phyloP scores from a whole-genome alignment of 1,284 basidiomycete genomes.

The Agroathelia rolfsii region DNA sequence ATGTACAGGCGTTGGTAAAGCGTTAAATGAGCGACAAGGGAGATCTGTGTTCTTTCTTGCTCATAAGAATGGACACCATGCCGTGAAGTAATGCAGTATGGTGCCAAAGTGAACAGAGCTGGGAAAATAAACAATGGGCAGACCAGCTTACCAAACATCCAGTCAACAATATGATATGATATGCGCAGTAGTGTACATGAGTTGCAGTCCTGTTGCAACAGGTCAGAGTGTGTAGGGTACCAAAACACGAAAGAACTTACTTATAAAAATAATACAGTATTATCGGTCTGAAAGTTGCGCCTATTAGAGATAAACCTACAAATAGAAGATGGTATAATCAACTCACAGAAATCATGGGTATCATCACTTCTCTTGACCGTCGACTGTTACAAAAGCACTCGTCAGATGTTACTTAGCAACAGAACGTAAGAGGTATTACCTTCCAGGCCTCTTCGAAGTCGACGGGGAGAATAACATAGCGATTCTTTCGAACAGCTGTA shows the following conservation, averaged over 20 bases:
- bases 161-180: conserved; percentile 18
- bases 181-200: conserved; percentile 16
- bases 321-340: conserved; percentile 4
- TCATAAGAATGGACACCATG: conserved; percentile 75
- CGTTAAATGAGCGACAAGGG: neutral
- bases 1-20: too few species aligned
- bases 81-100: conserved; percentile 48
- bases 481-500: conserved; percentile 91
- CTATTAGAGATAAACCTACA: conserved; percentile 7
- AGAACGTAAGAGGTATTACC: too few species aligned
- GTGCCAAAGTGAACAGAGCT: conserved; percentile 75
- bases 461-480: conserved; percentile 92
- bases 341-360: conserved; percentile 91
- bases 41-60: conserved; percentile 37
- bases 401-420: too few species aligned
- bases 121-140: too few species aligned
- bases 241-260: conserved; percentile 15
- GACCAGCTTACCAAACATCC: conserved; percentile 10
- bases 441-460: conserved; percentile 99
- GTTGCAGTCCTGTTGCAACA: too few species aligned
- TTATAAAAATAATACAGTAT: conserved; percentile 19
- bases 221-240: too few species aligned
- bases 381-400: too few species aligned
- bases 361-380: conserved; percentile 90
- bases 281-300: conserved; percentile 37